Percentiles rank a stretch among this genome's conserved stretches.
Evolutionary conservation across 495 filamentous ascomycete genomes (phyloP).

Genomic region (Aspergillus nidulans): DNA sequence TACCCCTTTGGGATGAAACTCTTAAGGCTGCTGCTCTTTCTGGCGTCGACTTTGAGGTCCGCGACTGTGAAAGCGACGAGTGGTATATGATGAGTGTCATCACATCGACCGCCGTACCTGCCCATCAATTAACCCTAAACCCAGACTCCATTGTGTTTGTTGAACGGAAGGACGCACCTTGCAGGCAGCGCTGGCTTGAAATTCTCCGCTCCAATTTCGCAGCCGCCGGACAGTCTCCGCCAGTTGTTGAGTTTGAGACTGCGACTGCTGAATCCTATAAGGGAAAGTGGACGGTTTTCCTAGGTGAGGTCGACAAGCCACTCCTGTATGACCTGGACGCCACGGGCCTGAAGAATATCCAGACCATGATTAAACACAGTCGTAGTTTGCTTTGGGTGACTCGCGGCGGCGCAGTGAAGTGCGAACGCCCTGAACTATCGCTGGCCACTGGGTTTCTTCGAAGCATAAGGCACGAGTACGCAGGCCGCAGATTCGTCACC

Average conservation of each 20-base stretch:
- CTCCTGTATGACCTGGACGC: neutral
- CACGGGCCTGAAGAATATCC: constrained; percentile 3
- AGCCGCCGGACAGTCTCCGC: neutral
- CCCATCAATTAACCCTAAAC: neutral
- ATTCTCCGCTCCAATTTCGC: neutral
- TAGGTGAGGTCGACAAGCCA: neutral
- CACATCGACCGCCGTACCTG: neutral
- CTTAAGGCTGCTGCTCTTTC: constrained; percentile 27
- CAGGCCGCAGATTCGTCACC: neutral
- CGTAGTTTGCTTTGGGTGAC: constrained; percentile 23
- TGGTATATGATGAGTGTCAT: neutral
- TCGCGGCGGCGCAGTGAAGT: constrained; percentile 13
- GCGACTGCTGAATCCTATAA: neutral
- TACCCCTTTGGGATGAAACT: constrained; percentile 27
- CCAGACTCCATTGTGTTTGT: neutral
- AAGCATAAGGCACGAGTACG: neutral
- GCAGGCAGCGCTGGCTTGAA: neutral
- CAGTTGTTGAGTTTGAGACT: neutral
- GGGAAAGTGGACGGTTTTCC: neutral
- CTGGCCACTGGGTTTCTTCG: neutral
- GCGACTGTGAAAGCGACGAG: constrained; percentile 28
- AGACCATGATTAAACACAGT: constrained; percentile 7
- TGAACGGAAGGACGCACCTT: neutral
- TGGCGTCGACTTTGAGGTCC: constrained; percentile 14
- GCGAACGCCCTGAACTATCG: constrained; percentile 3